These are phyloP conservation scores for Fraxinus anomala DNA, from an alignment of 257 asterid species.

Conservation along the genomic window DNA sequence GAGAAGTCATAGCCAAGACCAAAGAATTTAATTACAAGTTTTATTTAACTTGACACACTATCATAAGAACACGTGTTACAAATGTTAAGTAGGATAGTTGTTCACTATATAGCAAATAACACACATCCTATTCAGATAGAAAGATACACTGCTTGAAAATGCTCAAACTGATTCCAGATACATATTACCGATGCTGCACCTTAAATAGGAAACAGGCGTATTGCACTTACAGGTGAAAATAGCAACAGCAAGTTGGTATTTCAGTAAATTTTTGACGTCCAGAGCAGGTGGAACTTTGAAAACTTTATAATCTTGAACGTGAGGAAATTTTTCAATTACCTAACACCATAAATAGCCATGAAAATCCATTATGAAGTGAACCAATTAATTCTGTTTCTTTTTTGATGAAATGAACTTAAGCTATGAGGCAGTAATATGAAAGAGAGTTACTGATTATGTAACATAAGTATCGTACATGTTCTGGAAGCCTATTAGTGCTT, in stretches of 20 bases:
- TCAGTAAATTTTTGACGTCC: slow-evolving; percentile 55
- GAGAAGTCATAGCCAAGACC: background rate
- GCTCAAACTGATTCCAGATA: slow-evolving; percentile 18
- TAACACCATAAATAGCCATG: slow-evolving; percentile 32
- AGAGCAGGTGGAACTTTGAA: slow-evolving; percentile 54
- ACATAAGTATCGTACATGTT: slow-evolving; percentile 50
- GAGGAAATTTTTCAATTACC: slow-evolving; percentile 84
- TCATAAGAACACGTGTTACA: background rate
- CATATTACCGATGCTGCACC: slow-evolving; percentile 5
- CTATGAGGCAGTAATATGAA: slow-evolving; percentile 13
- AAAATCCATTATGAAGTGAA: slow-evolving; percentile 6
- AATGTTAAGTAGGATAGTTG: background rate
- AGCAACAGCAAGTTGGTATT: slow-evolving; percentile 80
- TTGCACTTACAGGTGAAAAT: slow-evolving; percentile 58
- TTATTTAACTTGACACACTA: background rate
- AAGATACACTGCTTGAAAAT: slow-evolving; percentile 1
- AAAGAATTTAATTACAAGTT: background rate
- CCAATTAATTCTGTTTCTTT: background rate
- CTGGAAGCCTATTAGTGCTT: slow-evolving; percentile 53
- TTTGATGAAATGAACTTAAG: slow-evolving; percentile 9
- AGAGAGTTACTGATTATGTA: background rate
- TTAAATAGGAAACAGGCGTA: background rate
- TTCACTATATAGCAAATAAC: slow-evolving; percentile 13
- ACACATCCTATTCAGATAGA: slow-evolving; percentile 5
- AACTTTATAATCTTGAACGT: slow-evolving; percentile 58